phyloP scores from a whole-genome alignment of 495 filamentous ascomycete genomes.

The Geopyxis carbonaria region DNA sequence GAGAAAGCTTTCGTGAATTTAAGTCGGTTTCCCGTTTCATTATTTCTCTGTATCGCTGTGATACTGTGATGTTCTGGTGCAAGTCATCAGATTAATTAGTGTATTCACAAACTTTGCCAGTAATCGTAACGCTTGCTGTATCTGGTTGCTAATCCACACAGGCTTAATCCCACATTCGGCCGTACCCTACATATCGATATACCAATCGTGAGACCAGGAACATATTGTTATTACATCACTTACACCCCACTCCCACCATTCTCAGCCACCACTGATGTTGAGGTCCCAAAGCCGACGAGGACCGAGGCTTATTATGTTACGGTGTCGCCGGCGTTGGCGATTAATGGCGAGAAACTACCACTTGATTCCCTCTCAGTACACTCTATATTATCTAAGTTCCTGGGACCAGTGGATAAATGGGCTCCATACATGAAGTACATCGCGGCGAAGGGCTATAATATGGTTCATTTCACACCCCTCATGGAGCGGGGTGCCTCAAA shows the following conservation, averaged over 20 bases:
- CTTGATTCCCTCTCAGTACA: slow-evolving; percentile 77
- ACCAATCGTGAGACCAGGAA: slow-evolving; percentile 64
- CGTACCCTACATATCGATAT: slow-evolving; percentile 76
- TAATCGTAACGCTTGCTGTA: too few species aligned
- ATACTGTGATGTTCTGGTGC: too few species aligned
- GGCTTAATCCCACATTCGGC: slow-evolving; percentile 83
- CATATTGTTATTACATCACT: slow-evolving; percentile 90
- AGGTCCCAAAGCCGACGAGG: slow-evolving; percentile 38
- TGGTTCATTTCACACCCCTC: slow-evolving; percentile 95
- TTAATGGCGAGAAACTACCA: slow-evolving; percentile 52
- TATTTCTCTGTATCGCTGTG: slow-evolving; percentile 3
- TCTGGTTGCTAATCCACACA: too few species aligned
- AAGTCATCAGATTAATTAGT: too few species aligned
- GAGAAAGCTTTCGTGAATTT: slow-evolving; percentile 65
- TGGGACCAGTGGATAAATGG: slow-evolving; percentile 75
- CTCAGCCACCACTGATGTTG: slow-evolving; percentile 26
- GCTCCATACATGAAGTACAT: slow-evolving; percentile 76
- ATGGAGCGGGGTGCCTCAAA: slow-evolving; percentile 79
- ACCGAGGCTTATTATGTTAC: slow-evolving; percentile 80
- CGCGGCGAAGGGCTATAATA: slow-evolving; percentile 81
- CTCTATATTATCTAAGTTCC: slow-evolving; percentile 94
- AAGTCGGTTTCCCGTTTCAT: slow-evolving; percentile 42
- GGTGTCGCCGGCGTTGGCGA: slow-evolving; percentile 64
- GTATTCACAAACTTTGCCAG: too few species aligned
- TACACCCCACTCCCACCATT: slow-evolving; percentile 68